Conservation (phyloP, 2,329 filamentous ascomycete genomes). For the Fusarium sp. region DNA sequence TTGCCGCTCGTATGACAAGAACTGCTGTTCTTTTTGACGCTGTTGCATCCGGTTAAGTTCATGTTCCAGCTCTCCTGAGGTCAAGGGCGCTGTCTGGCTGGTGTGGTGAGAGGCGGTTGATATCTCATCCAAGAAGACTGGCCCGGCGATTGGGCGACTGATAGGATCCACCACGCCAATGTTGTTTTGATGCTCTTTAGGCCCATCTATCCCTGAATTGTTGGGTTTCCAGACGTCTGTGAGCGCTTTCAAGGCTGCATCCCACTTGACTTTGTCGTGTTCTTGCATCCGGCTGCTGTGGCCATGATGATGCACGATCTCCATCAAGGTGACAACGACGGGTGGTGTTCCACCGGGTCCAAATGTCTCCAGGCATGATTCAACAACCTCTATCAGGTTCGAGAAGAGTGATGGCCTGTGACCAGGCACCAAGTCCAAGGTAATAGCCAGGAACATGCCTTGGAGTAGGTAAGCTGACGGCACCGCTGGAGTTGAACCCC, state of each 20-base stretch:
- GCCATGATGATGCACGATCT: constrained; percentile 50
- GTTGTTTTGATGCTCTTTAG: constrained; percentile 38
- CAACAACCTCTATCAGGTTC: constrained; percentile 52
- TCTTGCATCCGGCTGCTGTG: constrained; percentile 48
- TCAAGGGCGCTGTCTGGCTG: constrained; percentile 36
- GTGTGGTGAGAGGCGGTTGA: constrained; percentile 45
- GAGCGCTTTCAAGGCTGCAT: constrained; percentile 43
- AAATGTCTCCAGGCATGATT: constrained; percentile 49
- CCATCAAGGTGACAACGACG: constrained; percentile 49
- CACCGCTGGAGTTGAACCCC: constrained; percentile 48
- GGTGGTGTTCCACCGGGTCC: constrained; percentile 51
- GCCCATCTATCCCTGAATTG: constrained; percentile 20
- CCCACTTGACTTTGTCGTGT: constrained; percentile 51
- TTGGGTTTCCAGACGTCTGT: constrained; percentile 43
- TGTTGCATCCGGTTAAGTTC: constrained; percentile 42
- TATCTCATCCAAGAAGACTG: constrained; percentile 44
- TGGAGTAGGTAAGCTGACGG: constrained; percentile 54
- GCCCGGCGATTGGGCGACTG: constrained; percentile 26
- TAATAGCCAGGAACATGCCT: constrained; percentile 53
- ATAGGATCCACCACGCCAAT: constrained; percentile 32
- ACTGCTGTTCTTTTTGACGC: constrained; percentile 35
- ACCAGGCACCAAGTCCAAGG: constrained; percentile 48
- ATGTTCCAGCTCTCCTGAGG: constrained; percentile 37
- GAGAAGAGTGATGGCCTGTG: constrained; percentile 52
- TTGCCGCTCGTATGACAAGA: constrained; percentile 38